phyloP scores from a whole-genome alignment of 805 yeast species.

The Clavispora fructus region DNA sequence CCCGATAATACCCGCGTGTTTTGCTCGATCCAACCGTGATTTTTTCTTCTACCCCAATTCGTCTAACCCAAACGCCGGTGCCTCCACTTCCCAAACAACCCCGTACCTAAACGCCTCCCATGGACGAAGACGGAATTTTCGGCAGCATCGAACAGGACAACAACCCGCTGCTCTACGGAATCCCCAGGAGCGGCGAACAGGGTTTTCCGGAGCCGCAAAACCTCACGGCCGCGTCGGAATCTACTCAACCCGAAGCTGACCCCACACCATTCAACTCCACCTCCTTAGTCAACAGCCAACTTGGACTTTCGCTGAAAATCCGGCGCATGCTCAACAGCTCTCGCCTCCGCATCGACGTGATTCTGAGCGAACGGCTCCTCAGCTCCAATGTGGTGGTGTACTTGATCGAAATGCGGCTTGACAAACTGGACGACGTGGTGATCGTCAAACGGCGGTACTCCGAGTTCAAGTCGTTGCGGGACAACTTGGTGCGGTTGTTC shows the following conservation, averaged over 20 bases:
- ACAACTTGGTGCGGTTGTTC: slow-evolving; percentile 30
- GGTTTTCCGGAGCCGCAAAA: neutral
- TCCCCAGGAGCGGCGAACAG: slow-evolving; percentile 24
- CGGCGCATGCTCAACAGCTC: slow-evolving; percentile 24
- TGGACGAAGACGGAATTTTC: slow-evolving; percentile 19
- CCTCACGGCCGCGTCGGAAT: neutral
- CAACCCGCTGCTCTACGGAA: slow-evolving; percentile 38
- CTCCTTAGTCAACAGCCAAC: slow-evolving; percentile 13
- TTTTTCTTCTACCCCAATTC: too few relatives aligned
- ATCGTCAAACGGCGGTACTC: slow-evolving; percentile 39
- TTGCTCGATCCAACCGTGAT: too few relatives aligned
- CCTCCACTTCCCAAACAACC: neutral
- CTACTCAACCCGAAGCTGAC: slow-evolving; percentile 1
- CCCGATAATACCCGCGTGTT: too few relatives aligned
- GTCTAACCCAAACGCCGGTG: too few relatives aligned
- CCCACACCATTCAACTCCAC: slow-evolving; percentile 5
- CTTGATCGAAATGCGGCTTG: slow-evolving; percentile 23
- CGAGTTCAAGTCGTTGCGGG: slow-evolving; percentile 40
- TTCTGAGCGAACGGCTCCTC: slow-evolving; percentile 30
- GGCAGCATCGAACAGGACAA: slow-evolving; percentile 42
- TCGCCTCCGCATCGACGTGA: slow-evolving; percentile 24
- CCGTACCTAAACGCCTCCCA: neutral
- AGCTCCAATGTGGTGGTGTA: slow-evolving; percentile 36
- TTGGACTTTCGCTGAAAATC: slow-evolving; percentile 19
- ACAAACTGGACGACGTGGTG: slow-evolving; percentile 14